Evolutionary conservation across 176 grass and related monocot species (phyloP).

Genomic region (Oryza coarctata): DNA sequence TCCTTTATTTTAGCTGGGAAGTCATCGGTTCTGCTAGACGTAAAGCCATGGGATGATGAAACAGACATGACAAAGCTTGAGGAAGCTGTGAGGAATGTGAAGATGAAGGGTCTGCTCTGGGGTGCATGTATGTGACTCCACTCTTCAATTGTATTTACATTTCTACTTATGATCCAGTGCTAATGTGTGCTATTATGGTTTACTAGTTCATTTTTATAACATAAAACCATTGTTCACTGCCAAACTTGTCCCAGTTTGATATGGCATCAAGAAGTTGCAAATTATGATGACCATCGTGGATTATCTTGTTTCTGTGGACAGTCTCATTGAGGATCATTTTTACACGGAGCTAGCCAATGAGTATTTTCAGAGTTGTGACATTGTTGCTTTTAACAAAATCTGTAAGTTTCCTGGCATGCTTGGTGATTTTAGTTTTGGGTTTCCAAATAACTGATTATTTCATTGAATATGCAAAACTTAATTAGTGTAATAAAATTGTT

Average conservation of each 20-base stretch:
- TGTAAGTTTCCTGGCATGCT: constrained; percentile 33
- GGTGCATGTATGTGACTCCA: constrained; percentile 66
- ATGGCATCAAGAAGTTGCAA: constrained; percentile 78
- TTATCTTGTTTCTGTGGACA: constrained; percentile 75
- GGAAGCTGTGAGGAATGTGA: constrained; percentile 56
- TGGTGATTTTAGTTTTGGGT: not conserved
- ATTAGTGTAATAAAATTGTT: not conserved
- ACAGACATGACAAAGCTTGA: constrained; percentile 84
- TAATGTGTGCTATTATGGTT: not conserved
- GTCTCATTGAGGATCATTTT: constrained; percentile 54
- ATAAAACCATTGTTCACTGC: constrained; percentile 33
- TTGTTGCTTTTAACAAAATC: constrained; percentile 78
- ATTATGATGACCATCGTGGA: constrained; percentile 83
- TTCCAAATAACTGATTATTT: not conserved
- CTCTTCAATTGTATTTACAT: not conserved
- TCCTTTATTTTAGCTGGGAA: constrained; percentile 46
- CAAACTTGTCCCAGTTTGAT: constrained; percentile 60
- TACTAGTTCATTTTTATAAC: not conserved
- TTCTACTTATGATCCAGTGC: not conserved
- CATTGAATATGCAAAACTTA: not conserved
- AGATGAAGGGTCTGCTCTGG: constrained; percentile 74
- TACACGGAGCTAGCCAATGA: constrained; percentile 48
- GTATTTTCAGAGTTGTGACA: constrained; percentile 65
- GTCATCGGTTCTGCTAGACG: constrained; percentile 68
- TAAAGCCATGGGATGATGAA: constrained; percentile 70